Percentiles rank a stretch among this genome's conserved stretches.
These are phyloP conservation scores for Tolypocladium ophioglossoides DNA, from an alignment of 2,329 filamentous ascomycete species.

Conservation along the genomic window DNA sequence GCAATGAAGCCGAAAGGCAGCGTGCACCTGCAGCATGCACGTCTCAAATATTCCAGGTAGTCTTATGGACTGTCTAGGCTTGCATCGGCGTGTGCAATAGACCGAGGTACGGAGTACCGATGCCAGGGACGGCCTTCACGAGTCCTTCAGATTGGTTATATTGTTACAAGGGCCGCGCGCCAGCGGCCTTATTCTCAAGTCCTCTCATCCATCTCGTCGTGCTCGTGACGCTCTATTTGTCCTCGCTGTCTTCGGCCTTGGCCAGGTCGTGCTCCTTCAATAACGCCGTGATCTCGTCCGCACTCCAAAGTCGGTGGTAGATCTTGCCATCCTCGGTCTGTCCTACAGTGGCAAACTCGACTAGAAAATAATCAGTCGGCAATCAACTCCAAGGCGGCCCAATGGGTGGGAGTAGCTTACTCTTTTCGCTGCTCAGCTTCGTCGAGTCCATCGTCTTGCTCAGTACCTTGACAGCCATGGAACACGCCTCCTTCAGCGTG, in stretches of 20 bases:
- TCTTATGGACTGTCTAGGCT: neutral
- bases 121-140: constrained; percentile 1
- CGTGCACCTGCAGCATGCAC: neutral
- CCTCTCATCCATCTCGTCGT: constrained; percentile 5
- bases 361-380: constrained; percentile 33
- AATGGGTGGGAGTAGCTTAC: constrained; percentile 46
- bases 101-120: neutral
- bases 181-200: constrained; percentile 2
- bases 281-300: constrained; percentile 89
- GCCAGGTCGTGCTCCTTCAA: constrained; percentile 93
- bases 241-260: constrained; percentile 68
- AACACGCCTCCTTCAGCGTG: constrained; percentile 89
- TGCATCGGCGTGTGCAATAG: neutral
- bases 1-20: neutral
- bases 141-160: constrained; percentile 4
- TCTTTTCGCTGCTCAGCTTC: constrained; percentile 98
- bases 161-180: constrained; percentile 7
- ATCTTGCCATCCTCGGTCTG: constrained; percentile 92
- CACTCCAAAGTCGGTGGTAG: constrained; percentile 95
- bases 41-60: no score
- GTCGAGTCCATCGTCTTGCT: constrained; percentile 99
- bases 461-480: constrained; percentile 93
- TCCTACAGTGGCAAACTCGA: constrained; percentile 97
- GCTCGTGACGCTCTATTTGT: constrained; percentile 34
- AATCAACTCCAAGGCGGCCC: neutral